Percentiles rank a stretch among this genome's conserved stretches.
phyloP scores from a whole-genome alignment of 306 rosid species.

The Medicago truncatula region MtrunA17r5.0-ANR NC_053044.1:39165501-39166000 shows the following conservation, averaged over 20 bases:
- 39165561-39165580: constrained; percentile 5
- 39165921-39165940: constrained; percentile 70
- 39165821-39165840: constrained; percentile 27
- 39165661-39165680: not conserved
- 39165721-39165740: constrained; percentile 21
- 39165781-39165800: constrained; percentile 32
- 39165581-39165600: constrained; percentile 20
- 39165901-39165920: constrained; percentile 39
- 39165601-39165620: constrained; percentile 9
- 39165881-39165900: constrained; percentile 34
- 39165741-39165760: constrained; percentile 7
- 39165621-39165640: not conserved
- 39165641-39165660: constrained; percentile 9
- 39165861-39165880: not conserved
- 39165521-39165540: constrained; percentile 18
- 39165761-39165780: constrained; percentile 1
- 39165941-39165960: constrained; percentile 97
- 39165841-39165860: constrained; percentile 17
- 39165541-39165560: not conserved
- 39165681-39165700: constrained; percentile 9
- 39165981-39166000: constrained; percentile 93
- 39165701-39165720: not conserved
- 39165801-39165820: constrained; percentile 9
- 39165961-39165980: constrained; percentile 96
- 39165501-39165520: not conserved